Evolutionary conservation across 1,284 basidiomycete species (phyloP), one percentile per base, ranked within the genome.

Genomic region (Phellopilus nigrolimitatus): DNA sequence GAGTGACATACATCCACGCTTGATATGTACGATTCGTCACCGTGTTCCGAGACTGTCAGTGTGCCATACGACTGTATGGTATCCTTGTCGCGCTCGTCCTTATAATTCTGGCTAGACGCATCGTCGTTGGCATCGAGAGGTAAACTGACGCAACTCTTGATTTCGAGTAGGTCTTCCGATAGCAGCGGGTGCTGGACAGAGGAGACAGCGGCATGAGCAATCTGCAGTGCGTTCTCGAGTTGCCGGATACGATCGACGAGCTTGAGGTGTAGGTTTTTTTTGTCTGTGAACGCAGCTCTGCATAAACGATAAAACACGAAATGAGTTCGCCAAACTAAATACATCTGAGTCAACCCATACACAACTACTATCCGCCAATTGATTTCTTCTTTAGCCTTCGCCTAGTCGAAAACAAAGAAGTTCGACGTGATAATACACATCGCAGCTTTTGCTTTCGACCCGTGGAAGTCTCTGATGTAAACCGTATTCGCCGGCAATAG

Each of bases 211-310:
- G 51, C 51, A 15, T 56, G 55, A 2, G 39, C 43, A 25, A 47
- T 53, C 21, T 30, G 49, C 25, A 58, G 49, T 17, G 55, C 55
- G 25, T 58, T 52, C 21, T 58, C 57, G 17, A 58, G 57, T 40
- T 55, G 53, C 27, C 55, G 49, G 38, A 49, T 56, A 42, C 51
- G 21, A 31, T 56, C 47, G 28, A 47, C 45, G 1, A 56, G 43
- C 17, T 52, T 53, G 36, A 39, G 25, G 17, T 54, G 51, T 4
- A 58, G 49, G 21, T 49, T 30, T 10, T 49, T n/a, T n/a, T n/a
- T n/a, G n/a, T n/a, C n/a, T n/a, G n/a, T n/a, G n/a, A n/a, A n/a
- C n/a, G n/a, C n/a, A n/a, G n/a, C n/a, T n/a, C n/a, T n/a, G n/a
- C n/a, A n/a, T n/a, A n/a, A n/a, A n/a, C n/a, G n/a, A n/a, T n/a